Evolutionary conservation across 2,329 filamentous ascomycete species (phyloP).

Genomic region (Stachybotrys elegans): DNA sequence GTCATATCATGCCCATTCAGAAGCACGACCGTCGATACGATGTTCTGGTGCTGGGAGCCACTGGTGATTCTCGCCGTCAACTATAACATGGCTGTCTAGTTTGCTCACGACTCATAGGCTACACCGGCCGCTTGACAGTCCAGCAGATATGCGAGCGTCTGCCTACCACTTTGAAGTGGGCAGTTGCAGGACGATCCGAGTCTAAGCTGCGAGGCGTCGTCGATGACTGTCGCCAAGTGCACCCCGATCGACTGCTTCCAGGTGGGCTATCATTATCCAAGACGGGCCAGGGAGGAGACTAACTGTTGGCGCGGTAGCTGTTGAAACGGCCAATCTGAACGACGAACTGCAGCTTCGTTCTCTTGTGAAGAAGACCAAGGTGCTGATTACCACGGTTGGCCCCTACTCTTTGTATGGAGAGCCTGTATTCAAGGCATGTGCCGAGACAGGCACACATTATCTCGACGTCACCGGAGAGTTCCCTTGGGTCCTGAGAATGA

Average conservation of each 20-base stretch:
- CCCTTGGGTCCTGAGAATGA: constrained; percentile 55
- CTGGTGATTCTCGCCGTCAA: constrained; percentile 33
- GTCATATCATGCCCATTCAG: constrained; percentile 44
- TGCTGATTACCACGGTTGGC: constrained; percentile 55
- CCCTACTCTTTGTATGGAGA: constrained; percentile 55
- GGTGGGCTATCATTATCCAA: constrained; percentile 51
- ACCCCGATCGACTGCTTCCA: constrained; percentile 65
- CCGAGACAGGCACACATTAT: constrained; percentile 59
- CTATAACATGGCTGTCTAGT: too few species aligned
- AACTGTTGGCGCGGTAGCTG: constrained; percentile 26
- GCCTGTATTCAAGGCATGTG: constrained; percentile 55
- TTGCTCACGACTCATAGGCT: constrained; percentile 51
- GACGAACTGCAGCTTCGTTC: constrained; percentile 38
- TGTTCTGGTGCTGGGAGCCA: constrained; percentile 52
- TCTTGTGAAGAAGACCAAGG: constrained; percentile 50
- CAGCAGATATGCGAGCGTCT: constrained; percentile 68
- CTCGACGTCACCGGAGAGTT: constrained; percentile 59
- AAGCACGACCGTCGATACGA: constrained; percentile 51
- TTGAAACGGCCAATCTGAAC: constrained; percentile 48
- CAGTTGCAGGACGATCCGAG: constrained; percentile 75
- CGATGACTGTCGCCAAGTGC: constrained; percentile 59
- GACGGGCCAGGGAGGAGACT: too few species aligned
- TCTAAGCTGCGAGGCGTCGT: constrained; percentile 68
- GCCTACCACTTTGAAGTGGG: constrained; percentile 80
- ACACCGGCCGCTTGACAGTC: constrained; percentile 73